These are phyloP conservation scores for Striga hermonthica DNA, from an alignment of 305 asterid species.

Conservation along the genomic window DNA sequence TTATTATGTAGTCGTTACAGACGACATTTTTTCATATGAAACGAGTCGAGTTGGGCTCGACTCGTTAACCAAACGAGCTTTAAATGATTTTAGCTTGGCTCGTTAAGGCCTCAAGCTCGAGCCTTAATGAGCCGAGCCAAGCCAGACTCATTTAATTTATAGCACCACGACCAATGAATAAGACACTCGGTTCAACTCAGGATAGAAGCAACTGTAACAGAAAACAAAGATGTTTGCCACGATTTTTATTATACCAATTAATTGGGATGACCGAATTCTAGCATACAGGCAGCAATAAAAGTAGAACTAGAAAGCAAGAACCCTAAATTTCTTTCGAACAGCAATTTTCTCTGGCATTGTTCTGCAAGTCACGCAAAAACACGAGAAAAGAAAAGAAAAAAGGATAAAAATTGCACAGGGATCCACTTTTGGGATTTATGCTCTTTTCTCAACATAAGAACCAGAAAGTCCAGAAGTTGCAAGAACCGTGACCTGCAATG, in stretches of 20 bases:
- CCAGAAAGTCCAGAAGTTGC: constrained; percentile 97
- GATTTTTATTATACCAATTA: constrained; percentile 30
- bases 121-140: no score
- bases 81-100: no score
- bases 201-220: constrained; percentile 4
- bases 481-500: constrained; percentile 74
- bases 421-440: constrained; percentile 37
- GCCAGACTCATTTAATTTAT: no score
- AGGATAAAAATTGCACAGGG: constrained; percentile 11
- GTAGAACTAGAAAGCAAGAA: constrained; percentile 28
- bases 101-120: no score
- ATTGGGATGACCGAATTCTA: constrained; percentile 24
- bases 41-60: no score
- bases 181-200: no score
- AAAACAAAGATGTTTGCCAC: constrained; percentile 24
- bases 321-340: constrained; percentile 20
- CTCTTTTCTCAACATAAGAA: constrained; percentile 89
- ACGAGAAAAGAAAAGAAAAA: constrained; percentile 10
- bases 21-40: no score
- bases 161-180: no score
- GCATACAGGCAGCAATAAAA: constrained; percentile 29
- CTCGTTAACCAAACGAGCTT: no score
- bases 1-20: no score
- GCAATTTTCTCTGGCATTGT: constrained; percentile 22
- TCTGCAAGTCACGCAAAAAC: constrained; percentile 17